Percentiles rank a stretch among this genome's conserved stretches.
Evolutionary conservation across 1,284 basidiomycete species (phyloP).

Genomic region (Marasmius tenuissimus): DNA sequence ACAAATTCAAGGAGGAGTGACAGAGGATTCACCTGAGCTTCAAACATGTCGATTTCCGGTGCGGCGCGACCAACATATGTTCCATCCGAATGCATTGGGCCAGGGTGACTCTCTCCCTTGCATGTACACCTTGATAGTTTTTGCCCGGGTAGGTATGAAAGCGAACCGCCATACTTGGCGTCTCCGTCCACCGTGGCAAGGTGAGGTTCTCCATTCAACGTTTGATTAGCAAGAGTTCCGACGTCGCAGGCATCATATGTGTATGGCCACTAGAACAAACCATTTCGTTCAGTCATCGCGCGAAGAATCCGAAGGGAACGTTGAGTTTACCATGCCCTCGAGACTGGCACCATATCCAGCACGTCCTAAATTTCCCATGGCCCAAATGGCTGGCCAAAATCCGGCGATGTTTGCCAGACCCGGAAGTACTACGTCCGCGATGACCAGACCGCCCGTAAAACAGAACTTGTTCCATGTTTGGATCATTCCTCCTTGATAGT

Average conservation of each 20-base stretch:
- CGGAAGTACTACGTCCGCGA: conserved; percentile 64
- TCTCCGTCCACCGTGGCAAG: conserved; percentile 33
- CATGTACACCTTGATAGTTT: conserved; percentile 82
- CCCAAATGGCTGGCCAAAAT: conserved; percentile 73
- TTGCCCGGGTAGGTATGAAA: conserved; percentile 82
- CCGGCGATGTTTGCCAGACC: conserved; percentile 55
- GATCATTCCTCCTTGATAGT: conserved; percentile 48
- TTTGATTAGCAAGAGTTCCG: conserved; percentile 64
- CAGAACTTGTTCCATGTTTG: conserved; percentile 55
- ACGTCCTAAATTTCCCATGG: conserved; percentile 58
- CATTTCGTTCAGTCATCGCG: background rate
- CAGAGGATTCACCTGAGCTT: conserved; percentile 51
- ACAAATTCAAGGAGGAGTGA: conserved; percentile 5
- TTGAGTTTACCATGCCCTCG: conserved; percentile 42
- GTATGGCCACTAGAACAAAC: conserved; percentile 65
- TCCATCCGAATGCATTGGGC: conserved; percentile 67
- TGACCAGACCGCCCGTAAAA: conserved; percentile 67
- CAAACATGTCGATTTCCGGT: conserved; percentile 86
- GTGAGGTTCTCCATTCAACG: conserved; percentile 25
- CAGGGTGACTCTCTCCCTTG: conserved; percentile 79
- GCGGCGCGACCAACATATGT: conserved; percentile 70
- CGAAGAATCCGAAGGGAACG: background rate
- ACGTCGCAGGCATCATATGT: conserved; percentile 76
- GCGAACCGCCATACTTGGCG: conserved; percentile 3
- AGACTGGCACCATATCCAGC: conserved; percentile 50